Evolutionary conservation across 345 rosid species (phyloP), one percentile per base, ranked within the genome.

Genomic region (Salix exigua): DNA sequence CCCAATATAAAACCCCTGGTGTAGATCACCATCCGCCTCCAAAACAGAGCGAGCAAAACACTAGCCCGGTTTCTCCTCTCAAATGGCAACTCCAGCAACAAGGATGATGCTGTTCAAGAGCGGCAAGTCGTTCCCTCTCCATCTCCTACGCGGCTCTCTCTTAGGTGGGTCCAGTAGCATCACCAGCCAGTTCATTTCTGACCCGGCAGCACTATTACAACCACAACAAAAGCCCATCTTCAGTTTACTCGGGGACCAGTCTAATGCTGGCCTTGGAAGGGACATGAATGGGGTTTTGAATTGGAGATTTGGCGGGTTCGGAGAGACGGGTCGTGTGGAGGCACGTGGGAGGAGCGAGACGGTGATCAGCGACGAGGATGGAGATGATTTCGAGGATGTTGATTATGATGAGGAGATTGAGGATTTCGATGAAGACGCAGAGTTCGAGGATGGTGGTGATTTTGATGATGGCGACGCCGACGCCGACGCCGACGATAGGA

Each of bases 81-180:
- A 25, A 63, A 63, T 65, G 38, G 68, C 68, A 33, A 17, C 21
- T 9, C 25, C 68, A 69, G 68, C 74, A 1, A 69, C 74, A 11
- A 73, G 77, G 18, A 33, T 28, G 63, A 44, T 68, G 63, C 44
- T 78, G 12, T 68, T 61, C 37, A 68, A 58, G 31, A 73, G 16
- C 53, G 73, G 77, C 4, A 78, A 60, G 69, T 58, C 77, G 38
- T 68, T 68, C 28, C 70, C 81, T 13, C n/a, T 31, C 10, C 73
- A 44, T 11, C 53, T 46, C 14, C 74, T 78, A 62, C 74, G 74
- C 2, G 44, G 73, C 70, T 71, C 55, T n/a, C 35, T 68, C 19
- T 18, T 6, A 6, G 68, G 40, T 7, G 68, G 6, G 68, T 28
- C 42, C 10, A 30, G 18, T 6, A 30, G 5, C 38, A 30, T 28